phyloP scores from a whole-genome alignment of 108 stramenopile species.

The Cyclostephanos invisitatus region DNA sequence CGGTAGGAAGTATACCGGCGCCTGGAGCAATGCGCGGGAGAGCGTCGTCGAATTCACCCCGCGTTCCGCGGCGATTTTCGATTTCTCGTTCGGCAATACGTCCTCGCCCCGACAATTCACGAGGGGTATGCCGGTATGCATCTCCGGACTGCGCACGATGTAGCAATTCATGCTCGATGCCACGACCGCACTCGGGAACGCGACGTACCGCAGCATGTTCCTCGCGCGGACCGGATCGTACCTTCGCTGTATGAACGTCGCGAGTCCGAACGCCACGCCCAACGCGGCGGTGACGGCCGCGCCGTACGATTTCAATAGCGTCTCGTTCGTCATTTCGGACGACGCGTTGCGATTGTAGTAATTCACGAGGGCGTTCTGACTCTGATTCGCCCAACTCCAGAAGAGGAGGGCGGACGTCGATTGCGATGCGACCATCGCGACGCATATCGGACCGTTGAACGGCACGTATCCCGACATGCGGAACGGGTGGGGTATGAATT shows the following conservation, averaged over 20 bases:
- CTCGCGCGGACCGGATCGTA: slow-evolving; percentile 60
- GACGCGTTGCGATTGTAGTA: slow-evolving; percentile 89
- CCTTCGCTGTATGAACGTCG: slow-evolving; percentile 65
- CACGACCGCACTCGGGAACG: slow-evolving; percentile 84
- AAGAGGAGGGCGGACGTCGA: slow-evolving; percentile 58
- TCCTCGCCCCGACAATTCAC: slow-evolving; percentile 51
- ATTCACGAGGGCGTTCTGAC: slow-evolving; percentile 76
- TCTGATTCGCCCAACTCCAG: slow-evolving; percentile 84
- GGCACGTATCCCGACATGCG: slow-evolving; percentile 82
- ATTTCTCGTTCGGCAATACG: slow-evolving; percentile 53
- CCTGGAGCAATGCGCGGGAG: slow-evolving; percentile 79
- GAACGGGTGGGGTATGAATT: slow-evolving; percentile 74
- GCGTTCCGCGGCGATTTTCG: slow-evolving; percentile 64
- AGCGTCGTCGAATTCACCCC: slow-evolving; percentile 80
- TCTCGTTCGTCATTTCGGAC: slow-evolving; percentile 75
- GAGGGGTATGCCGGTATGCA: slow-evolving; percentile 74
- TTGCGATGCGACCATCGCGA: slow-evolving; percentile 57
- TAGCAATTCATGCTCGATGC: slow-evolving; percentile 87
- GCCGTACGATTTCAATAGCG: slow-evolving; percentile 78
- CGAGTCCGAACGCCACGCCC: slow-evolving; percentile 80
- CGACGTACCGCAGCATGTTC: slow-evolving; percentile 72
- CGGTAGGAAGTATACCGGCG: slow-evolving; percentile 84
- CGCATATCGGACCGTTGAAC: slow-evolving; percentile 71
- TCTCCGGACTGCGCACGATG: slow-evolving; percentile 86
- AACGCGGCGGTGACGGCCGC: slow-evolving; percentile 83